phyloP scores from a whole-genome alignment of 805 yeast species.

The Yarrowia hollandica region DNA sequence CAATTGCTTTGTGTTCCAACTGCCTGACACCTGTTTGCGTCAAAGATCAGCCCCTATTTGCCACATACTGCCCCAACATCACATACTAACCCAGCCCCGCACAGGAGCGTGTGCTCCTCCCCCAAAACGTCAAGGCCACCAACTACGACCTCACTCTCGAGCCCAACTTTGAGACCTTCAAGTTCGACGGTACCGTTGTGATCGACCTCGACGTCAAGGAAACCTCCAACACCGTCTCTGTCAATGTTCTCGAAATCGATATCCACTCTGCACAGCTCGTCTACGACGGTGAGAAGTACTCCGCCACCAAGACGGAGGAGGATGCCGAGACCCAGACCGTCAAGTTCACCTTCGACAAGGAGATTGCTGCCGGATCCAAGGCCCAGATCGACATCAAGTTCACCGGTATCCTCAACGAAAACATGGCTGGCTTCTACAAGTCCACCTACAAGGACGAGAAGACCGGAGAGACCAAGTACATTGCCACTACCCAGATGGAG shows the following conservation, averaged over 20 bases:
- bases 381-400: constrained; percentile 58
- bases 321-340: constrained; percentile 63
- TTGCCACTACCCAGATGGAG: constrained; percentile 72
- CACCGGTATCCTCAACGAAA: constrained; percentile 60
- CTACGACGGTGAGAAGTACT: constrained; percentile 38
- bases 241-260: constrained; percentile 68
- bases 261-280: constrained; percentile 50
- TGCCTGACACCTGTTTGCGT: too few species aligned
- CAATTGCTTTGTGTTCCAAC: too few species aligned
- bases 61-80: not conserved
- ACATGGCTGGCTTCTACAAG: constrained; percentile 75
- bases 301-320: constrained; percentile 40
- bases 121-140: constrained; percentile 64
- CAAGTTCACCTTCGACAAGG: constrained; percentile 55
- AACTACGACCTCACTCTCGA: constrained; percentile 70
- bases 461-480: constrained; percentile 52
- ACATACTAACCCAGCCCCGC: constrained; percentile 23
- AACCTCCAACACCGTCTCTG: constrained; percentile 48
- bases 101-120: constrained; percentile 50
- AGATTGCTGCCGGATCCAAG: constrained; percentile 45
- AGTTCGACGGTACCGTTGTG: constrained; percentile 40
- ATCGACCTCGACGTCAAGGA: constrained; percentile 50
- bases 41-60: too few species aligned
- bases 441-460: constrained; percentile 55
- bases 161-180: constrained; percentile 53